A percentile compares a stretch with the other conserved stretches of the same genome.
Conservation (phyloP, 2,329 filamentous ascomycete genomes). For the Cryphonectria carpinicola region DNA sequence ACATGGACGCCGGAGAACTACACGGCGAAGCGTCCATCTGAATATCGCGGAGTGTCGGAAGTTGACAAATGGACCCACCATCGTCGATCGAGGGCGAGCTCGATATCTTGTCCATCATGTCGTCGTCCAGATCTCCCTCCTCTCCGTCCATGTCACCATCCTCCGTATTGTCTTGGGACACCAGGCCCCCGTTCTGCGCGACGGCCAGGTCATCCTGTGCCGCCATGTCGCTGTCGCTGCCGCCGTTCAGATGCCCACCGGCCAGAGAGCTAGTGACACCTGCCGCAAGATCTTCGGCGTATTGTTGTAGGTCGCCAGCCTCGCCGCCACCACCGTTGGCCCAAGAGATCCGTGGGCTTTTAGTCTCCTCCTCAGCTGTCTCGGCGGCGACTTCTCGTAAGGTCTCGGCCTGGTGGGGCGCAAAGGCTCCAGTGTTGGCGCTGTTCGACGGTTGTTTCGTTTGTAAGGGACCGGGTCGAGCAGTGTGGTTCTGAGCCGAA, state of each 20-base stretch:
- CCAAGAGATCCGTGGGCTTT: slow-evolving; percentile 65
- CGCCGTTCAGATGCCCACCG: slow-evolving; percentile 32
- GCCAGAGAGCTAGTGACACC: slow-evolving; percentile 46
- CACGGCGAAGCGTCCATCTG: slow-evolving; percentile 37
- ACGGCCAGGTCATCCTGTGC: slow-evolving; percentile 61
- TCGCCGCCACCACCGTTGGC: slow-evolving; percentile 41
- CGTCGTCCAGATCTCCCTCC: slow-evolving; percentile 74
- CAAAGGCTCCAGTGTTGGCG: slow-evolving; percentile 46
- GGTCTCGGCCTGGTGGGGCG: slow-evolving; percentile 84
- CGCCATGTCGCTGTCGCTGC: slow-evolving; percentile 37
- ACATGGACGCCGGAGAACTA: slow-evolving; percentile 38
- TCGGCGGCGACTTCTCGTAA: slow-evolving; percentile 81
- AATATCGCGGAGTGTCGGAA: slow-evolving; percentile 47
- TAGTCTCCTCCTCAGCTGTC: slow-evolving; percentile 70
- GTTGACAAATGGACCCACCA: slow-evolving; percentile 73
- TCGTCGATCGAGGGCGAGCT: slow-evolving; percentile 99
- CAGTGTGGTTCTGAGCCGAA: slow-evolving; percentile 78
- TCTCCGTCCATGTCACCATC: slow-evolving; percentile 70
- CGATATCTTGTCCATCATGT: slow-evolving; percentile 98
- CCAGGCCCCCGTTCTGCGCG: slow-evolving; percentile 63
- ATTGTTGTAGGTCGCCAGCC: slow-evolving; percentile 47
- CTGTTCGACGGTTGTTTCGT: slow-evolving; percentile 52
- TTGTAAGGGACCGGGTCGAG: slow-evolving; percentile 56
- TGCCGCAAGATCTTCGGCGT: slow-evolving; percentile 51
- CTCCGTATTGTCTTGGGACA: slow-evolving; percentile 50